A percentile compares a stretch with the other conserved stretches of the same genome.
Conservation (phyloP, 2,329 filamentous ascomycete species). For the Neofusicoccum umdonicola region DNA sequence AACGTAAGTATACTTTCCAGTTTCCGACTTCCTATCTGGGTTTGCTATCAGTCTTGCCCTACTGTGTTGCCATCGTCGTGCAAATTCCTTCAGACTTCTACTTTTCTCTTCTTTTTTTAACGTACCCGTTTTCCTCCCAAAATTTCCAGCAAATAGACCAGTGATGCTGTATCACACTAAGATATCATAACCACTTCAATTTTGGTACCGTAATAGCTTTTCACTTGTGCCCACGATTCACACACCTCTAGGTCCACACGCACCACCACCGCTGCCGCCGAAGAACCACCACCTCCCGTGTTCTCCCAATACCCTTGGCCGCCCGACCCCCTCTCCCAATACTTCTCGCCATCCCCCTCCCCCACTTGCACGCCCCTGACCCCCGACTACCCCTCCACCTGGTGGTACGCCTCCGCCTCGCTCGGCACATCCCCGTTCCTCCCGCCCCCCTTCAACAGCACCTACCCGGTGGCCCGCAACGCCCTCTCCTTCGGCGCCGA, state of each 20-base stretch:
- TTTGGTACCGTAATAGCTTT: too few relatives aligned
- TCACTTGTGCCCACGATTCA: too few relatives aligned
- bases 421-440: conserved; percentile 11
- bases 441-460: neutral
- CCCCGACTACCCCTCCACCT: neutral
- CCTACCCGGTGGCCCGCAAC: conserved; percentile 35
- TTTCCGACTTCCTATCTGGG: too few relatives aligned
- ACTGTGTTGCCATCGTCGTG: too few relatives aligned
- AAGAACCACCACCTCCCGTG: neutral
- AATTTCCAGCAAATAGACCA: too few relatives aligned
- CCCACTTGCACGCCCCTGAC: neutral
- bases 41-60: too few relatives aligned
- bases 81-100: too few relatives aligned
- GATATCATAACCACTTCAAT: too few relatives aligned
- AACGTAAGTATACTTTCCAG: neutral
- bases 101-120: too few relatives aligned
- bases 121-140: too few relatives aligned
- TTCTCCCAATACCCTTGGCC: neutral
- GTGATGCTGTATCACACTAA: too few relatives aligned
- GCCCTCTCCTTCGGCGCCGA: conserved; percentile 33
- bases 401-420: neutral
- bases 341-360: neutral
- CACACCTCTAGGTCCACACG: neutral
- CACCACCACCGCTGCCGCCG: neutral
- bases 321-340: neutral